These are phyloP conservation scores for Corylus americana DNA, from an alignment of 306 rosid species.

Conservation along the genomic window DNA sequence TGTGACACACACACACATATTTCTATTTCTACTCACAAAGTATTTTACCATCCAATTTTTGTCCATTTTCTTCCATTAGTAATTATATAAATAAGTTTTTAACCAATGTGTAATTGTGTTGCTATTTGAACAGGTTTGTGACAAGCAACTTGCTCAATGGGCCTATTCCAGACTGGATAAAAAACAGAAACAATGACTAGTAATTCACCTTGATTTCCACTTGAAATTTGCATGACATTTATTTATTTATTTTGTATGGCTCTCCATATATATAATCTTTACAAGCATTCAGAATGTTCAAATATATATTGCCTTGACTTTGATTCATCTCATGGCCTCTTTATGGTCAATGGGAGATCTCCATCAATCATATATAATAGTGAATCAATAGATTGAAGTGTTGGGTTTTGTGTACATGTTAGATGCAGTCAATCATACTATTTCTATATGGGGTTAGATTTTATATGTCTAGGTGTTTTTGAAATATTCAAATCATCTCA, in stretches of 20 bases:
- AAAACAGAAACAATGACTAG: neutral
- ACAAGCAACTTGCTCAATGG: constrained; percentile 33
- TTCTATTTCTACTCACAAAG: neutral
- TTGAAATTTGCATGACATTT: neutral
- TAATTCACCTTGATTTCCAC: neutral
- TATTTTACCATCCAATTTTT: neutral
- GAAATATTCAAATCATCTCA: too few species aligned
- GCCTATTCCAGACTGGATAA: constrained; percentile 31
- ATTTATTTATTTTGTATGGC: neutral
- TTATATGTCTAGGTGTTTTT: too few species aligned
- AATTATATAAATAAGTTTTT: neutral
- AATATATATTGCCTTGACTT: too few species aligned
- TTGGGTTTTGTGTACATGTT: too few species aligned
- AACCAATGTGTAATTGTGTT: neutral
- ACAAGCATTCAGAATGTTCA: neutral
- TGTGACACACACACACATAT: neutral
- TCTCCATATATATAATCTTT: neutral
- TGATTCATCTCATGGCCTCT: too few species aligned
- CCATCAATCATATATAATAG: too few species aligned
- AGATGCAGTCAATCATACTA: too few species aligned
- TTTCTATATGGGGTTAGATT: too few species aligned
- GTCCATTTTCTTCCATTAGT: neutral
- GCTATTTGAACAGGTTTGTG: constrained; percentile 23
- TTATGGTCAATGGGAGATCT: too few species aligned
- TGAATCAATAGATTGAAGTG: too few species aligned